phyloP scores from a whole-genome alignment of 768 basidiomycete genomes.

The Suillus lakei region DNA sequence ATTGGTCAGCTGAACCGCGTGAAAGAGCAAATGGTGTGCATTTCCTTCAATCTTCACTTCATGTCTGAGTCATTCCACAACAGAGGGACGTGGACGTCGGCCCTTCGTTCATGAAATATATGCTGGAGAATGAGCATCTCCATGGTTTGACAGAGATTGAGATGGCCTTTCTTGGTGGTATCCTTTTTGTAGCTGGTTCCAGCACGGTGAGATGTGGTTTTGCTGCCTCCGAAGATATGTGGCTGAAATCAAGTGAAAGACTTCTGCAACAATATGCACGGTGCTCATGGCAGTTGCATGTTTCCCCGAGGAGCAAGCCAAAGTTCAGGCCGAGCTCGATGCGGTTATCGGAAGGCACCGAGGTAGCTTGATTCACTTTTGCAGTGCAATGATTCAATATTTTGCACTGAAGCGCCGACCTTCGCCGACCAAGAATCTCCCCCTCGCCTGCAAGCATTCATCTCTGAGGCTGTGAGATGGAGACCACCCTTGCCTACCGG shows the following conservation, averaged over 20 bases:
- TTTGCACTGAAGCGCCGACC: too few species aligned
- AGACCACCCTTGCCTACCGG: too few species aligned
- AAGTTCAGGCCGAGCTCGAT: too few species aligned
- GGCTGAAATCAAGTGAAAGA: slow-evolving; percentile 25
- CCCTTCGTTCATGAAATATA: slow-evolving; percentile 40
- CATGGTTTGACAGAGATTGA: slow-evolving; percentile 39
- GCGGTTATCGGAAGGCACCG: too few species aligned
- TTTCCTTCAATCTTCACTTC: neutral
- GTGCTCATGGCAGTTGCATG: too few species aligned
- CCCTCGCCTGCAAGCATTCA: too few species aligned
- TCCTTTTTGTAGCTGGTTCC: slow-evolving; percentile 48
- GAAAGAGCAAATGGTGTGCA: slow-evolving; percentile 31
- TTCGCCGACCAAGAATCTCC: too few species aligned
- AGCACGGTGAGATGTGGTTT: slow-evolving; percentile 37
- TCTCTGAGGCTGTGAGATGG: too few species aligned
- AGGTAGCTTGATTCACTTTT: too few species aligned
- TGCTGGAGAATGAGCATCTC: slow-evolving; percentile 40
- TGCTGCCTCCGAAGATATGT: neutral
- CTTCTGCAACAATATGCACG: slow-evolving; percentile 53
- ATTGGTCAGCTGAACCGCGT: slow-evolving; percentile 32
- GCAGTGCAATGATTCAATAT: too few species aligned
- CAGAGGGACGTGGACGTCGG: slow-evolving; percentile 30
- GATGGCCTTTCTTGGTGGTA: slow-evolving; percentile 44
- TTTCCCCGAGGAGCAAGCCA: too few species aligned
- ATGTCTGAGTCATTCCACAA: neutral